Percentiles rank a stretch among this genome's conserved stretches.
These are phyloP conservation scores for Fraxinus latifolia DNA, from an alignment of 305 asterid species.

Conservation along the genomic window DNA sequence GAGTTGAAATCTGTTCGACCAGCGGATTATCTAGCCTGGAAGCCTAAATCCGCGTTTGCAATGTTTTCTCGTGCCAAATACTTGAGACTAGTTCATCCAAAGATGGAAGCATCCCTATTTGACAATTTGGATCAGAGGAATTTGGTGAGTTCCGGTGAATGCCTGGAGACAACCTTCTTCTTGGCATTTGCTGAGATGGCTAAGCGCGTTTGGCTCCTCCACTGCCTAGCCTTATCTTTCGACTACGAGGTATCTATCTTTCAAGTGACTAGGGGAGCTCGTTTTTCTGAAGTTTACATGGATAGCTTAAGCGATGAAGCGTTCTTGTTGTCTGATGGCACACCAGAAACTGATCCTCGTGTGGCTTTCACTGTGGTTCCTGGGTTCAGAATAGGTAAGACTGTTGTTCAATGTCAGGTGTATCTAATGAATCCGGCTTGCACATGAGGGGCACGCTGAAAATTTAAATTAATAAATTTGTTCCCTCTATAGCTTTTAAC, in stretches of 20 bases:
- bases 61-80: conserved; percentile 43
- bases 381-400: conserved; percentile 42
- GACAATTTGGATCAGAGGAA: conserved; percentile 41
- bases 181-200: conserved; percentile 39
- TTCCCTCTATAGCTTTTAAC: not conserved
- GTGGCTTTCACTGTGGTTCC: conserved; percentile 41
- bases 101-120: conserved; percentile 45
- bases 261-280: conserved; percentile 28
- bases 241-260: conserved; percentile 21
- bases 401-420: conserved; percentile 52
- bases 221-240: conserved; percentile 34
- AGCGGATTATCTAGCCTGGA: conserved; percentile 53
- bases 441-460: not conserved
- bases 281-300: conserved; percentile 42
- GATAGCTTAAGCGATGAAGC: conserved; percentile 41
- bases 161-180: conserved; percentile 36
- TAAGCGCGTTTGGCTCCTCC: conserved; percentile 40
- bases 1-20: conserved; percentile 43
- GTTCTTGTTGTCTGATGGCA: conserved; percentile 20
- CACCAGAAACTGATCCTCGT: conserved; percentile 15
- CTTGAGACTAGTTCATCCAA: conserved; percentile 38
- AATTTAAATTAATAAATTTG: not conserved
- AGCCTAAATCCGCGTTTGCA: conserved; percentile 48
- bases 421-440: conserved; percentile 25
- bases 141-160: conserved; percentile 27